Conservation (phyloP, 192 early-diverging fungal genomes). For the Backusella circina region DNA sequence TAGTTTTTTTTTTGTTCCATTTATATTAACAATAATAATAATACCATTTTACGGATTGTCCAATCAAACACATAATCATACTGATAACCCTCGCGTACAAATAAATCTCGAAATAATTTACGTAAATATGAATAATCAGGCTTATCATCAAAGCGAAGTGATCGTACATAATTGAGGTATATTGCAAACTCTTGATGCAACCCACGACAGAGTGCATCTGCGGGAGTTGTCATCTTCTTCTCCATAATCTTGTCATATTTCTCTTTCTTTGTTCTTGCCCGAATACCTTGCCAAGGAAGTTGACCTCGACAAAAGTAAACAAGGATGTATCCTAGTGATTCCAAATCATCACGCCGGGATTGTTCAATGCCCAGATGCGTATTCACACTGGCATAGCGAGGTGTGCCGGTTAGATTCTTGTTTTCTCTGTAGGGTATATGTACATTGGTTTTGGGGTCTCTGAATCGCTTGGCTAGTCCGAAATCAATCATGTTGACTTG, state of each 20-base stretch:
- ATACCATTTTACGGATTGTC: constrained; percentile 71
- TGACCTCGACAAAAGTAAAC: constrained; percentile 90
- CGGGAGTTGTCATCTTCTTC: constrained; percentile 87
- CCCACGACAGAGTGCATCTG: constrained; percentile 79
- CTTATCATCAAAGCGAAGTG: constrained; percentile 86
- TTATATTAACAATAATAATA: not conserved
- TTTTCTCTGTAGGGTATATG: constrained; percentile 92
- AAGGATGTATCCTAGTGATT: constrained; percentile 85
- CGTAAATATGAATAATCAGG: constrained; percentile 90
- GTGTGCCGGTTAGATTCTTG: constrained; percentile 90
- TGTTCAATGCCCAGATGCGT: constrained; percentile 83
- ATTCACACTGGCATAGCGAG: constrained; percentile 89
- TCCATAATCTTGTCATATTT: constrained; percentile 96
- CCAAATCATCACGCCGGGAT: constrained; percentile 87
- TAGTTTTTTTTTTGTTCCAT: not conserved
- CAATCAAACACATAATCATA: constrained; percentile 92
- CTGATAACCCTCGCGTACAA: constrained; percentile 79
- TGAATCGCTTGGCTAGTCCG: constrained; percentile 85
- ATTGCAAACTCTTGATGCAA: constrained; percentile 84
- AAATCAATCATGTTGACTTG: constrained; percentile 92
- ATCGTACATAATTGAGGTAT: constrained; percentile 84
- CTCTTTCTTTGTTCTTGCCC: constrained; percentile 88
- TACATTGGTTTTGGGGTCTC: constrained; percentile 76
- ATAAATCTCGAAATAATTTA: constrained; percentile 82
- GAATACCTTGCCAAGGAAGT: constrained; percentile 90